These are phyloP conservation scores for Cocos nucifera DNA, from an alignment of 176 grass and related monocot genomes.

Conservation along the genomic window DNA sequence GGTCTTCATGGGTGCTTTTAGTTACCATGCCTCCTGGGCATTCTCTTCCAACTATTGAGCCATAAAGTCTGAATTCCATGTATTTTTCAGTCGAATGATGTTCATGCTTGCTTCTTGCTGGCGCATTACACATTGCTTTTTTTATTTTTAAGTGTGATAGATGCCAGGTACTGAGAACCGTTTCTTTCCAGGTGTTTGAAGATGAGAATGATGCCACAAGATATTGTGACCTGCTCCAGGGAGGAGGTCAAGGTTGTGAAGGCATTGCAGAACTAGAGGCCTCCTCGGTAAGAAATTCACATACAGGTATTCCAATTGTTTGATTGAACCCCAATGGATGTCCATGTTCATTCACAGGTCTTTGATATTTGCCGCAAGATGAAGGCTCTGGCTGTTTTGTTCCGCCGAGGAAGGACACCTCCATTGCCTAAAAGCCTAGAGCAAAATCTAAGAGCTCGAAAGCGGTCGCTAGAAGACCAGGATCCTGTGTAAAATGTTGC, in stretches of 20 bases:
- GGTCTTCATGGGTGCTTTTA: too few relatives aligned
- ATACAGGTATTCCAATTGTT: not conserved
- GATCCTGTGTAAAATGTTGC: constrained; percentile 5
- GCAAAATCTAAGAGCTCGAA: constrained; percentile 62
- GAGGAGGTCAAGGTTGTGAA: constrained; percentile 75
- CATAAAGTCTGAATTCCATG: too few relatives aligned
- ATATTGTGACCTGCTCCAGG: constrained; percentile 80
- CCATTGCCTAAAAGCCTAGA: constrained; percentile 72
- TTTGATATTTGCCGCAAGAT: constrained; percentile 76
- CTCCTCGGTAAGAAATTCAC: constrained; percentile 55
- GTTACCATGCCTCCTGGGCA: too few relatives aligned
- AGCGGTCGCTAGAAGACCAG: constrained; percentile 82
- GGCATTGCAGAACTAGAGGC: constrained; percentile 94
- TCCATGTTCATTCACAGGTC: constrained; percentile 26
- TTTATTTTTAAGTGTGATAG: too few relatives aligned
- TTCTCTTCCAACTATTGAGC: too few relatives aligned
- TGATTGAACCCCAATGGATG: not conserved
- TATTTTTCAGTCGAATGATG: too few relatives aligned
- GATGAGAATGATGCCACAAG: constrained; percentile 76
- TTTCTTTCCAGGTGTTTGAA: constrained; percentile 64
- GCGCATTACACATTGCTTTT: too few relatives aligned
- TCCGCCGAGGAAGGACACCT: constrained; percentile 57
- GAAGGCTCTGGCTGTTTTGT: constrained; percentile 83
- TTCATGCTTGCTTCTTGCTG: too few relatives aligned
- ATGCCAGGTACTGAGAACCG: not conserved